Evolutionary conservation across 768 basidiomycete genomes (phyloP).

Genomic region (Mycena venus): DNA sequence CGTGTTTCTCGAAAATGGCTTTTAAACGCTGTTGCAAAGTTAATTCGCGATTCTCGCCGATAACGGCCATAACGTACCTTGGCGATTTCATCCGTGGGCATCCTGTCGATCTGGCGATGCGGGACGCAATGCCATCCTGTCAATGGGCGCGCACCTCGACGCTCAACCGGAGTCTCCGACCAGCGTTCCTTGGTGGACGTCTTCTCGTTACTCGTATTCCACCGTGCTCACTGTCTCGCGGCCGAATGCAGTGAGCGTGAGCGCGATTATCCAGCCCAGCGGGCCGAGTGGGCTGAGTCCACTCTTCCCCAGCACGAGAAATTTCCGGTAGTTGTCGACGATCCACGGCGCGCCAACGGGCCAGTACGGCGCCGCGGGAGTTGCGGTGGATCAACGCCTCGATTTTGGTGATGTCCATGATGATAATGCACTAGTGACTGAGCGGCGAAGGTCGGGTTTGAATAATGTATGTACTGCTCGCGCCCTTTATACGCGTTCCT

Average conservation of each 20-base stretch:
- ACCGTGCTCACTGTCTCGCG: constrained; percentile 29
- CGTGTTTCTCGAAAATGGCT: constrained; percentile 30
- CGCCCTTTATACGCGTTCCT: neutral
- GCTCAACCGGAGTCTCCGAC: constrained; percentile 28
- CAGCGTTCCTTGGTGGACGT: constrained; percentile 30
- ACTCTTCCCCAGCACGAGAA: constrained; percentile 7
- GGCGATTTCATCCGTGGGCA: constrained; percentile 30
- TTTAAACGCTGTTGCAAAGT: constrained; percentile 19
- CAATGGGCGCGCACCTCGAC: constrained; percentile 35
- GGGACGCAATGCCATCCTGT: constrained; percentile 42
- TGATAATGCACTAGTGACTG: too few relatives aligned
- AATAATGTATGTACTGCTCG: neutral
- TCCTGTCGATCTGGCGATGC: constrained; percentile 37
- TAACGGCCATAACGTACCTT: constrained; percentile 21
- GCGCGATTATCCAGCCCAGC: constrained; percentile 22
- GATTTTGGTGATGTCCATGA: neutral
- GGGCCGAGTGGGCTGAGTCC: constrained; percentile 11
- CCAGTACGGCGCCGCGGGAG: constrained; percentile 20
- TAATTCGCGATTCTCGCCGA: neutral
- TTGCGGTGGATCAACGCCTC: constrained; percentile 7
- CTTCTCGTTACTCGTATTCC: constrained; percentile 25
- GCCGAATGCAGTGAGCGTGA: constrained; percentile 20
- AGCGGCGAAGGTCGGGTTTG: too few relatives aligned
- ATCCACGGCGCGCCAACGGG: constrained; percentile 14
- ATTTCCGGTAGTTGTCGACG: constrained; percentile 28